Evolutionary conservation across 2,329 filamentous ascomycete genomes (phyloP).

Genomic region (Diaporthe vexans): DNA sequence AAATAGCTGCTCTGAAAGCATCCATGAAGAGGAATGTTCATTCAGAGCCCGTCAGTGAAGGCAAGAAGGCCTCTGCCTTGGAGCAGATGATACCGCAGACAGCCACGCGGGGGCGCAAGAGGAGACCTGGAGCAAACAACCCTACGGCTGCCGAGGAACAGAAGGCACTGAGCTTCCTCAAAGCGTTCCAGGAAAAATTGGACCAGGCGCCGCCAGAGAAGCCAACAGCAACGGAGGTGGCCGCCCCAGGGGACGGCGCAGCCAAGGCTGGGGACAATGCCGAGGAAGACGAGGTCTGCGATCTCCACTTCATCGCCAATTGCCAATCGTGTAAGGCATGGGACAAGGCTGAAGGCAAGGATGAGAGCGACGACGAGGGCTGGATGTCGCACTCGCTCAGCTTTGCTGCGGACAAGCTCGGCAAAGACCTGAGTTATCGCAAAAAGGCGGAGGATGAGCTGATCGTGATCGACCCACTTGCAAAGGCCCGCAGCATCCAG

Average conservation of each 20-base stretch:
- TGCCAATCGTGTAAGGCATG: conserved; percentile 93
- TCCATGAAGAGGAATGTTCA: conserved; percentile 80
- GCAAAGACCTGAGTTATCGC: conserved; percentile 92
- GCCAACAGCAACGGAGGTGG: conserved; percentile 45
- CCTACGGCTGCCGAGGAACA: conserved; percentile 69
- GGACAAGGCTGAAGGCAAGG: conserved; percentile 73
- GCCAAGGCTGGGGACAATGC: conserved; percentile 48
- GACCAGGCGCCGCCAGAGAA: conserved; percentile 65
- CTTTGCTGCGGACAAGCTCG: conserved; percentile 90
- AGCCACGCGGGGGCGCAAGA: conserved; percentile 78
- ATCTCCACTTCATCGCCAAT: conserved; percentile 95
- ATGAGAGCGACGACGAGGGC: conserved; percentile 73
- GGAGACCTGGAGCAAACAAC: conserved; percentile 70
- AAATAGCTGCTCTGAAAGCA: conserved; percentile 84
- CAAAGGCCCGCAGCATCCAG: conserved; percentile 81
- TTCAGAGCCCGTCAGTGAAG: conserved; percentile 64
- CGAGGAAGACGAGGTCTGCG: conserved; percentile 84
- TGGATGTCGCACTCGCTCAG: conserved; percentile 91
- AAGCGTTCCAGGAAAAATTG: conserved; percentile 84
- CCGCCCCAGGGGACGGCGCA: conserved; percentile 44
- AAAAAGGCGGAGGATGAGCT: conserved; percentile 92
- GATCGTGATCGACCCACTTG: conserved; percentile 91
- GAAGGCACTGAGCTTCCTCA: conserved; percentile 78
- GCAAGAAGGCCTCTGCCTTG: conserved; percentile 73
- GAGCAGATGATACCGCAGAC: conserved; percentile 82